Base-by-base conservation (phyloP, 78 protist genomes). In the Dictyostelium capitatum region DNA sequence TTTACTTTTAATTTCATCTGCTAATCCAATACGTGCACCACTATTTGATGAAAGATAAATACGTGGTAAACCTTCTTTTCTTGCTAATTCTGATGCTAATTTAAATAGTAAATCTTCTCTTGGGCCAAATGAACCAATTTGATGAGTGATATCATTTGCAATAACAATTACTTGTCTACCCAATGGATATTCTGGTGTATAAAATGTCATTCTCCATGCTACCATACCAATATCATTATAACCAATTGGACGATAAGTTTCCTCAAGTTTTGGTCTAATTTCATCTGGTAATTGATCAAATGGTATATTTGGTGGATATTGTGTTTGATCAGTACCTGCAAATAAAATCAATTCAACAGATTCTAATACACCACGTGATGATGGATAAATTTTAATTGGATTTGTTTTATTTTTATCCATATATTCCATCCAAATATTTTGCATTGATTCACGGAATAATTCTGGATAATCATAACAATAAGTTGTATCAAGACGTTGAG, bases 11-110 rank as follows among this genome's bases (percentile, higher is more conserved):
- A 98, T 92, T 89, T 97, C 98, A 62, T 97, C 89, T 3, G 98
- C 98, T 37, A 99, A 89, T 32, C 99, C 99, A 80, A 99, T 98
- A 79, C 99, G 92, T 9, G 99, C 99, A 19, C 99, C 99, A 32
- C 97, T 89, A 96, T 98, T 99, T 92, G 97, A 95, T 0, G 99
- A 59, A 14, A 99, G 17, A 98, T 98, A 98, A 70, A 99, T 51
- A 65, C 98, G 96, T 12, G 99, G 99, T 0, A 98, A 30, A 10
- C 96, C 82, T 51, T 53, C 84, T 46, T 20, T 8, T 67, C 99
- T 92, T 47, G 99, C 99, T 79, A 75, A 46, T 87, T 96, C 95
- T 7, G 98, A 95, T 28, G 95, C 95, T 14, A 83, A 48, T 57
- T 91, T 80, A 74, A 91, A 91, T 28, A 91, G 12, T 30, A 70